phyloP scores from a whole-genome alignment of 2,329 filamentous ascomycete genomes.

The Camillea tinctor region DNA sequence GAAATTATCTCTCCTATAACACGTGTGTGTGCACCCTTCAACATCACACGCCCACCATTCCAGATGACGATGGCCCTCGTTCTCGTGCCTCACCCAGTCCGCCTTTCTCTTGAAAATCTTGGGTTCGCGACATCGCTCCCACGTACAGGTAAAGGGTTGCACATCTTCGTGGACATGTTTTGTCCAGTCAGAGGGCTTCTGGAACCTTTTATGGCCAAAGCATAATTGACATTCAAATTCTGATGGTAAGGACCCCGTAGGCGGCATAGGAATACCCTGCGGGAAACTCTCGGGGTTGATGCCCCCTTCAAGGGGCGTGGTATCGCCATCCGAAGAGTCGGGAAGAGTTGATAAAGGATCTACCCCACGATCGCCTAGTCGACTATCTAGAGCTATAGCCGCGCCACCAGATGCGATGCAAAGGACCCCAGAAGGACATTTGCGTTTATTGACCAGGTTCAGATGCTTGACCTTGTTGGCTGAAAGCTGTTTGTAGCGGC shows the following conservation, averaged over 20 bases:
- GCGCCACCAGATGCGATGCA: conserved; percentile 70
- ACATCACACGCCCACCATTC: conserved; percentile 90
- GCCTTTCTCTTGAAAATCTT: conserved; percentile 95
- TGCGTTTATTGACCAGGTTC: conserved; percentile 49
- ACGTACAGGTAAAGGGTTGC: conserved; percentile 90
- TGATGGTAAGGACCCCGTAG: conserved; percentile 72
- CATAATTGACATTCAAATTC: conserved; percentile 89
- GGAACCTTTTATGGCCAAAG: conserved; percentile 79
- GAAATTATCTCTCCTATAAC: conserved; percentile 89
- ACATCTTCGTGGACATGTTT: conserved; percentile 95
- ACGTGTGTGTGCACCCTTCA: conserved; percentile 76
- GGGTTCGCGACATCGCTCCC: conserved; percentile 75
- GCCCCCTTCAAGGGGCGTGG: conserved; percentile 66
- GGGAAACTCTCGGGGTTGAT: conserved; percentile 76
- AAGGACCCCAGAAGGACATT: conserved; percentile 59
- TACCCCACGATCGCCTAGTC: conserved; percentile 56
- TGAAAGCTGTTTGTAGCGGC: conserved; percentile 75
- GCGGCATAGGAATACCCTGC: conserved; percentile 76
- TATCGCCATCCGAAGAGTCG: conserved; percentile 62
- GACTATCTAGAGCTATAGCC: conserved; percentile 59
- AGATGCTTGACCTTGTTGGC: conserved; percentile 70
- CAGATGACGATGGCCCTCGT: conserved; percentile 83
- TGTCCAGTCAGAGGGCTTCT: conserved; percentile 94
- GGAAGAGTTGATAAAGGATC: conserved; percentile 55
- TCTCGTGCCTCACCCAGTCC: conserved; percentile 93